Evolutionary conservation across 1,284 basidiomycete species (phyloP).

Genomic region (Schizopora paradoxa): DNA sequence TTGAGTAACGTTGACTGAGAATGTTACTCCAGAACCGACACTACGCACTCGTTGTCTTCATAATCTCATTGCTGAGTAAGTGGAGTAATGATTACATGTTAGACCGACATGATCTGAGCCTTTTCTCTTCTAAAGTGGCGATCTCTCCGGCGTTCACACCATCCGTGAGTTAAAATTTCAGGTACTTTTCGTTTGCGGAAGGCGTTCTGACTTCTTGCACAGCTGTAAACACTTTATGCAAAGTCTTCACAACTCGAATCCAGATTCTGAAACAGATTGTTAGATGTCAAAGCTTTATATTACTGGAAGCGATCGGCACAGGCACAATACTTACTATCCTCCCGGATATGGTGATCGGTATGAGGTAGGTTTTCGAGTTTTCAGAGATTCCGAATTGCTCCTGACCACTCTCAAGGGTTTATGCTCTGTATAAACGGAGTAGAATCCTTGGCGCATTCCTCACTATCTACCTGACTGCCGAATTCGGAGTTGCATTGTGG

Average conservation of each 20-base stretch:
- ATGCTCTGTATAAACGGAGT: constrained; percentile 4
- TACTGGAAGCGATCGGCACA: neutral
- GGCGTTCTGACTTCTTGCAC: too few relatives aligned
- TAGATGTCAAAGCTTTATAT: neutral
- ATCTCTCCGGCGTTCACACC: neutral
- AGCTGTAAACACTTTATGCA: too few relatives aligned
- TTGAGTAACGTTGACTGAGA: neutral
- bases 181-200: too few relatives aligned
- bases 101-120: too few relatives aligned
- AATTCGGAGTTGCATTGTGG: constrained; percentile 2
- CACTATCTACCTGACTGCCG: constrained; percentile 1
- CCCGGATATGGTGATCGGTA: constrained; percentile 8
- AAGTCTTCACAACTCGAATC: neutral
- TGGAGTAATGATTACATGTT: neutral
- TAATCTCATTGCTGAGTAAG: neutral
- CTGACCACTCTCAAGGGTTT: neutral
- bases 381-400: too few relatives aligned
- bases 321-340: constrained; percentile 1
- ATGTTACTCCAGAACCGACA: neutral
- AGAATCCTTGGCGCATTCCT: neutral
- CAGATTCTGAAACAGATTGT: neutral
- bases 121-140: too few relatives aligned
- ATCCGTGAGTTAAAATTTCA: too few relatives aligned
- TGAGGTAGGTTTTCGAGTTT: neutral
- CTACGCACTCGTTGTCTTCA: constrained; percentile 5